Conservation (phyloP, 345 rosid genomes). For the Tarenaya hassleriana region DNA sequence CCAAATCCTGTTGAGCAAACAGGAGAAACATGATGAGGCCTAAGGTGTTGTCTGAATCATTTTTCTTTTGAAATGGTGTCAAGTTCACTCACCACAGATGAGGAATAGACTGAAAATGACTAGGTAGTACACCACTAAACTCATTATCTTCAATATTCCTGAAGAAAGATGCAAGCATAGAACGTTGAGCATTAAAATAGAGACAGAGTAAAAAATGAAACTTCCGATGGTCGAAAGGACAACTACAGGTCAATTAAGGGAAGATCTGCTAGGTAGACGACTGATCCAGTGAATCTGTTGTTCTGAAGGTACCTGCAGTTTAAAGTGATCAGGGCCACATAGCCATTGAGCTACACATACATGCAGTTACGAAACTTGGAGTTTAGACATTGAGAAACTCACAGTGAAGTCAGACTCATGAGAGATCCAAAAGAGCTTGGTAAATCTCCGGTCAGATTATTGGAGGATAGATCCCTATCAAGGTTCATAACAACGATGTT, state of each 20-base stretch:
- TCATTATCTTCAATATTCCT: conserved; percentile 75
- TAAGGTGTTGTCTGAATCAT: conserved; percentile 7
- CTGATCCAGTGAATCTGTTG: conserved; percentile 86
- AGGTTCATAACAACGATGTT: conserved; percentile 2
- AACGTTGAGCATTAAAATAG: conserved; percentile 20
- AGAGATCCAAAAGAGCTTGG: conserved; percentile 76
- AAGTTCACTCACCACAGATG: conserved; percentile 53
- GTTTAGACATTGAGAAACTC: conserved; percentile 18
- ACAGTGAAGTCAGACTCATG: conserved; percentile 65
- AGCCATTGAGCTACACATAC: not conserved
- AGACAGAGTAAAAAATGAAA: conserved; percentile 19
- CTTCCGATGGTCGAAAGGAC: conserved; percentile 14
- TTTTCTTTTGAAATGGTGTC: not conserved
- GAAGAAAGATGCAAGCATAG: conserved; percentile 21
- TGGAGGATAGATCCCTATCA: conserved; percentile 81
- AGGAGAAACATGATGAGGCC: conserved; percentile 4
- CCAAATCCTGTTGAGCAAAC: conserved; percentile 55
- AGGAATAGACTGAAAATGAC: conserved; percentile 69
- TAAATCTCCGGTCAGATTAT: conserved; percentile 75
- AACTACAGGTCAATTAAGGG: conserved; percentile 71
- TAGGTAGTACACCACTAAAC: conserved; percentile 83
- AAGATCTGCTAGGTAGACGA: conserved; percentile 65
- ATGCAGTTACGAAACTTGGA: conserved; percentile 11
- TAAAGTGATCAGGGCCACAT: conserved; percentile 14
- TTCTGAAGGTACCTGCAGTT: conserved; percentile 68